Base-by-base conservation (phyloP, 2,329 filamentous ascomycete genomes). In the Colletotrichum higginsianum region DNA sequence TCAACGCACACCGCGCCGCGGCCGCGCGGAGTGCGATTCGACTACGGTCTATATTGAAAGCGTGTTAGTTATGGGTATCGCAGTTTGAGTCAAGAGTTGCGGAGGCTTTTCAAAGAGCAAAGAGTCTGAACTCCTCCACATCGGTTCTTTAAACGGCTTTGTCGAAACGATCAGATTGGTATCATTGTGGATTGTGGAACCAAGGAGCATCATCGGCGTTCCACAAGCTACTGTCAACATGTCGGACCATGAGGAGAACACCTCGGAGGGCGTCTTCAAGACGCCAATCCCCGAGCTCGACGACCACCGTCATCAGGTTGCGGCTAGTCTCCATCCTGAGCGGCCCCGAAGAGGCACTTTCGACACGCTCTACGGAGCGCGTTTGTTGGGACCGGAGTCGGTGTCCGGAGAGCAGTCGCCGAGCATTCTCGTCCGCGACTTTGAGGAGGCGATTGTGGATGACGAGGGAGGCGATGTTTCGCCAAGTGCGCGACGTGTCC, bases 361-460 rank as follows among this genome's bases (percentile, higher is more conserved):
- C 75, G 93, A 93, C 75, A 94, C 92, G 65, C 85, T 93, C 5
- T 89, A 91, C 72, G 88, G 87, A 58, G 80, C 86, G 64, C 84
- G 85, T 47, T 85, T 87, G 70, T 76, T 86, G 74, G 80, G 84
- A 35, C 77, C 83, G 16, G 79, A 81, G n/a, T 46, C 52, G 23
- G 52, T 52, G 3, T 50, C 57, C 7, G 73, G 52, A 21, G 67
- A 66, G 13, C 55, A 58, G 49, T 66, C 67, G n/a, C 82, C 84
- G n/a, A 84, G 83, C 74, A 80, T 88, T 42, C 81, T 83, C 35
- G 87, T 93, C 49, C 90, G 94, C 67, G 95, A 98, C 79, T 97
- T 97, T 75, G 95, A 98, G 80, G 91, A 96, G 76, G 95, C 94
- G 16, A 86, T 98, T 44, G 84, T 92, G 49, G 94, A 97, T 75